Conservation (phyloP, 2,329 filamentous ascomycete genomes). For the Fusarium sp. region DNA sequence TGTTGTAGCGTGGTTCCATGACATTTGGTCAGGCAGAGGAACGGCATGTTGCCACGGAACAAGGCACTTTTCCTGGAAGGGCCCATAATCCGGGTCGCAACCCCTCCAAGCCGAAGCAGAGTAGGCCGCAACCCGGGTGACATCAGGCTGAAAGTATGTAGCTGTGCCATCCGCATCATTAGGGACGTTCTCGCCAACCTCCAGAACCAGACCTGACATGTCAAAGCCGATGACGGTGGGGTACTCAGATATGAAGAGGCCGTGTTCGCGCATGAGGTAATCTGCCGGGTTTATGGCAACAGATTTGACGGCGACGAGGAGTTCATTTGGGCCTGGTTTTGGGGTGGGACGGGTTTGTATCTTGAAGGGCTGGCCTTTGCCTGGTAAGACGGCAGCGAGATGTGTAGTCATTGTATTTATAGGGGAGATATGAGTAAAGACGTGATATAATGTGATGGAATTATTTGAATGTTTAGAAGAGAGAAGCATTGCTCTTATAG, state of each 20-base stretch:
- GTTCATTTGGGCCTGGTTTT: slow-evolving; percentile 59
- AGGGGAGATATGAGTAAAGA: neutral
- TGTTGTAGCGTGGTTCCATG: slow-evolving; percentile 57
- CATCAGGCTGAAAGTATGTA: slow-evolving; percentile 48
- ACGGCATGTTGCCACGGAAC: slow-evolving; percentile 57
- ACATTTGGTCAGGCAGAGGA: slow-evolving; percentile 52
- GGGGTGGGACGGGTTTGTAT: slow-evolving; percentile 57
- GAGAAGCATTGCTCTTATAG: neutral
- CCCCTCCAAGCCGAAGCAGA: slow-evolving; percentile 57
- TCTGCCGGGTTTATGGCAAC: slow-evolving; percentile 64
- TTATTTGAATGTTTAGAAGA: accelerated
- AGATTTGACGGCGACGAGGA: slow-evolving; percentile 62
- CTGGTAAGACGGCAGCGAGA: slow-evolving; percentile 54
- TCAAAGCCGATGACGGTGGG: slow-evolving; percentile 60
- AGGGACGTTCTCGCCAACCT: slow-evolving; percentile 57
- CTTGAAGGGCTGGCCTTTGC: slow-evolving; percentile 54
- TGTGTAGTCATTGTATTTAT: slow-evolving; percentile 52
- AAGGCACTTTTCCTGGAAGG: slow-evolving; percentile 59
- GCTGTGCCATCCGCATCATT: slow-evolving; percentile 7
- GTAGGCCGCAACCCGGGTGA: slow-evolving; percentile 56
- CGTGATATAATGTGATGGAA: neutral
- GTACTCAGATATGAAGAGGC: slow-evolving; percentile 56
- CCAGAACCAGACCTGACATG: slow-evolving; percentile 57
- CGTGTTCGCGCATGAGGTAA: slow-evolving; percentile 55
- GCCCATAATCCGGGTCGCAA: slow-evolving; percentile 60